Percentiles rank a stretch among this genome's conserved stretches.
These are phyloP conservation scores for Lentinula boryana DNA, from an alignment of 768 basidiomycete species.

Conservation along the genomic window DNA sequence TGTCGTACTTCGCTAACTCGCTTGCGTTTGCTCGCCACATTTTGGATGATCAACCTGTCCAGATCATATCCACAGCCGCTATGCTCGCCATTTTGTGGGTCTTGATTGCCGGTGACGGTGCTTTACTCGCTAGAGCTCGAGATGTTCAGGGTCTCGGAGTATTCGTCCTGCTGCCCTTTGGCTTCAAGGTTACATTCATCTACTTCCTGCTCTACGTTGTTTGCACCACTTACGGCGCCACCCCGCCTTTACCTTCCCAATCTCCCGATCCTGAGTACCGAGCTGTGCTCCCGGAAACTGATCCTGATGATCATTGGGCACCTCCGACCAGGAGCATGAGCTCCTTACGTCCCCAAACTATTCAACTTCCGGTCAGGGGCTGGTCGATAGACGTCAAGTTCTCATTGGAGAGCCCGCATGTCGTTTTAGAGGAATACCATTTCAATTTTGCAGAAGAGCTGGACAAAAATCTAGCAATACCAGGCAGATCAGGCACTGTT, in stretches of 20 bases:
- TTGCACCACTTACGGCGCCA: background rate
- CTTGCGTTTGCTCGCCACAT: background rate
- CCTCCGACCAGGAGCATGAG: background rate
- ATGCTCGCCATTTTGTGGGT: background rate
- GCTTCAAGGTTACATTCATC: background rate
- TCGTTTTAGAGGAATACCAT: background rate
- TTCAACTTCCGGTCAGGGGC: background rate
- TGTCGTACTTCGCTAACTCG: background rate
- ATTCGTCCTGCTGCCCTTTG: background rate
- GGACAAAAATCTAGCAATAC: background rate
- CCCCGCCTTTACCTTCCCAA: background rate
- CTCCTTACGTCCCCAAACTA: background rate
- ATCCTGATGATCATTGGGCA: no score
- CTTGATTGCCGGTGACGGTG: background rate
- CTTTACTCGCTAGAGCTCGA: background rate
- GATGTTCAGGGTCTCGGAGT: background rate
- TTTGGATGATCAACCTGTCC: background rate
- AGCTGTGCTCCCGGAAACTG: background rate
- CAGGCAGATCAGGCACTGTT: background rate
- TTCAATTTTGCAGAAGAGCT: background rate
- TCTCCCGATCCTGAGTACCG: no score
- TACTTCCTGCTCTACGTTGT: background rate
- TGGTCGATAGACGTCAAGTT: background rate
- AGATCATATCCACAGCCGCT: background rate
- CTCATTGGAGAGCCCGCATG: background rate